Evolutionary conservation across 805 yeast species (phyloP).

Genomic region (Lipomyces starkeyi): DNA sequence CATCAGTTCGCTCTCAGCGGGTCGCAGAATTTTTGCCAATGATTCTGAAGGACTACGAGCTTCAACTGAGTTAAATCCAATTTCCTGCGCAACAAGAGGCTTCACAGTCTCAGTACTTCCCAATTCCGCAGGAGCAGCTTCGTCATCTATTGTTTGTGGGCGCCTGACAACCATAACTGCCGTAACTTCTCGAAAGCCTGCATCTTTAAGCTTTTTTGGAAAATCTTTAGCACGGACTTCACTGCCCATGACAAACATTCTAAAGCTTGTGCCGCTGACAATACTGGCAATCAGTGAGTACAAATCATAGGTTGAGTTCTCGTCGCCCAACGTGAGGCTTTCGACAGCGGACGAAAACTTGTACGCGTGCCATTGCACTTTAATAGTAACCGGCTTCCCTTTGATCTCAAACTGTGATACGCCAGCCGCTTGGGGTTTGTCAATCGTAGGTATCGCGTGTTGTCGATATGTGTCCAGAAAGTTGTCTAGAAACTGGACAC

Average conservation of each 20-base stretch:
- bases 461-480: conserved; percentile 14
- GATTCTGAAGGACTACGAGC: background rate
- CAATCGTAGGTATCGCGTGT: background rate
- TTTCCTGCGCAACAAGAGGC: background rate
- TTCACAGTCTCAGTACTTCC: background rate
- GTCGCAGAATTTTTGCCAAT: background rate
- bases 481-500: conserved; percentile 17
- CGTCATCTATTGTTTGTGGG: background rate
- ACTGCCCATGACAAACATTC: conserved; percentile 28
- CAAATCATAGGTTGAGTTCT: conserved; percentile 14
- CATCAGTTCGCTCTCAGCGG: conserved; percentile 20
- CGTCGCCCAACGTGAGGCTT: conserved; percentile 14
- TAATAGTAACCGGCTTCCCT: conserved; percentile 18
- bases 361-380: conserved; percentile 19
- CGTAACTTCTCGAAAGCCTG: conserved; percentile 27
- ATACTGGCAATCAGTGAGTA: conserved; percentile 6
- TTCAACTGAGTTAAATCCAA: background rate
- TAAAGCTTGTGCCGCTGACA: conserved; percentile 14
- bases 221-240: conserved; percentile 16
- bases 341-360: conserved; percentile 5
- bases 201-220: conserved; percentile 13
- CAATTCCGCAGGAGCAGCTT: background rate
- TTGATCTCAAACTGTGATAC: conserved; percentile 1
- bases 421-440: background rate
- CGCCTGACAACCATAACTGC: conserved; percentile 25